Percentiles rank a stretch among this genome's conserved stretches.
Evolutionary conservation across 2,329 filamentous ascomycete species (phyloP).

Genomic region (Microcera coccophila): DNA sequence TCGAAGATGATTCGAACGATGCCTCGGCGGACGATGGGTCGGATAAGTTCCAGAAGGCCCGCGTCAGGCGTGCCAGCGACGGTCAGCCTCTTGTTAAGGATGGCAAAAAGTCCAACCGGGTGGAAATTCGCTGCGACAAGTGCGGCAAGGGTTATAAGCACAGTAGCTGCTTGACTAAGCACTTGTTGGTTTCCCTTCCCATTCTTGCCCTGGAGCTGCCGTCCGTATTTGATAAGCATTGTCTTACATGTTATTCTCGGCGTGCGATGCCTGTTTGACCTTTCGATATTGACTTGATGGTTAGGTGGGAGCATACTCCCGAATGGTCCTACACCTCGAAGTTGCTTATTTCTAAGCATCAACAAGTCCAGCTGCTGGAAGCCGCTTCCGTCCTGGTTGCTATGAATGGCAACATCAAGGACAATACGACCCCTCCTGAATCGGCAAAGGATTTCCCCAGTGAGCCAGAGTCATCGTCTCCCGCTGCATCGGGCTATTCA

Average conservation of each 20-base stretch:
- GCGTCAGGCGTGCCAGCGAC: slow-evolving; percentile 69
- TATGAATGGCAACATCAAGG: slow-evolving; percentile 63
- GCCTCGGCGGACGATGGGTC: slow-evolving; percentile 53
- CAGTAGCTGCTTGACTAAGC: slow-evolving; percentile 99
- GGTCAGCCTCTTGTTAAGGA: slow-evolving; percentile 78
- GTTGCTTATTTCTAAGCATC: slow-evolving; percentile 97
- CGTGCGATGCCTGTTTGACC: slow-evolving; percentile 13
- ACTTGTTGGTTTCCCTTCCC: slow-evolving; percentile 86
- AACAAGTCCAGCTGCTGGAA: slow-evolving; percentile 96
- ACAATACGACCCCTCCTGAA: slow-evolving; percentile 58
- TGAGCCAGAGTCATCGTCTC: slow-evolving; percentile 78
- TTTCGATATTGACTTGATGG: slow-evolving; percentile 26
- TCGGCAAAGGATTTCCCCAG: slow-evolving; percentile 67
- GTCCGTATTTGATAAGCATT: slow-evolving; percentile 21
- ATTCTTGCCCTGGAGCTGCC: slow-evolving; percentile 34
- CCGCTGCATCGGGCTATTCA: slow-evolving; percentile 75
- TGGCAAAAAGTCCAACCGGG: slow-evolving; percentile 76
- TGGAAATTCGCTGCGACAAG: slow-evolving; percentile 91
- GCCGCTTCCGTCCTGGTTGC: slow-evolving; percentile 92
- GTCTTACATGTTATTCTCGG: slow-evolving; percentile 10
- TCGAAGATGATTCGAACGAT: slow-evolving; percentile 64
- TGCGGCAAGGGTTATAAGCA: slow-evolving; percentile 99
- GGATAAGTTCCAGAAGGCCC: slow-evolving; percentile 44
- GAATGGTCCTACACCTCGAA: slow-evolving; percentile 98
- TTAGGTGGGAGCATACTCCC: slow-evolving; percentile 97